Base-by-base conservation (phyloP, 306 rosid genomes). In the Potentilla sterilis region DNA sequence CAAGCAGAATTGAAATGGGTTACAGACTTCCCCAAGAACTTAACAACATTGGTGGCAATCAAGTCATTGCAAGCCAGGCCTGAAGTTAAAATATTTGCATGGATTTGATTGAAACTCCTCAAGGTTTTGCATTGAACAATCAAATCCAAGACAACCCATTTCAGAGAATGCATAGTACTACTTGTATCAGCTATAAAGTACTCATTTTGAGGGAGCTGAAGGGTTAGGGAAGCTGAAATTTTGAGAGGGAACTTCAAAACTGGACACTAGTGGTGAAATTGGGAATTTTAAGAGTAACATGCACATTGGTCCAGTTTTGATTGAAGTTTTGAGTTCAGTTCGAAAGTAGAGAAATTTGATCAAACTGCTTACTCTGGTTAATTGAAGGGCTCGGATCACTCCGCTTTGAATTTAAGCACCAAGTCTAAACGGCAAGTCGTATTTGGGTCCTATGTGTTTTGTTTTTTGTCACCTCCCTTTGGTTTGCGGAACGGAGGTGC, bases 51-150 rank as follows among this genome's bases (percentile, higher is more conserved):
- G 74, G 79, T 73, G 13, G 87, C 62, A 73, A 93, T 72, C 24
- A 86, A 83, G 76, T 87, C 81, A 70, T 89, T 74, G 76, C 58
- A 44, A 75, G 86, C 84, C 14, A 87, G 77, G 66, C 89, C 88
- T 24, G 88, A 87, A 74, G 90, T 85, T 79, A 84, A 67, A 16
- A 87, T 44, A 10, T 72, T 86, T 35, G 91, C 89, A 76, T 89
- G 97, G 73, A 87, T 86, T 87, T 87, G 83, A 80, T 78, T 87
- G 87, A 88, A 90, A 73, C 78, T 38, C 46, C 79, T 76, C 73
- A 84, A 82, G 78, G 79, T 76, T 43, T 85, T 83, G 84, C 96
- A 87, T 12, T 81, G 75, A 19, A 76, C 59, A 16, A 92, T 70
- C 37, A 62, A 80, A 82, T 88, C 86, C 70, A 88, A 68, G 69